Base-by-base conservation (phyloP, 768 basidiomycete species). In the Hydnomerulius pinastri region DNA sequence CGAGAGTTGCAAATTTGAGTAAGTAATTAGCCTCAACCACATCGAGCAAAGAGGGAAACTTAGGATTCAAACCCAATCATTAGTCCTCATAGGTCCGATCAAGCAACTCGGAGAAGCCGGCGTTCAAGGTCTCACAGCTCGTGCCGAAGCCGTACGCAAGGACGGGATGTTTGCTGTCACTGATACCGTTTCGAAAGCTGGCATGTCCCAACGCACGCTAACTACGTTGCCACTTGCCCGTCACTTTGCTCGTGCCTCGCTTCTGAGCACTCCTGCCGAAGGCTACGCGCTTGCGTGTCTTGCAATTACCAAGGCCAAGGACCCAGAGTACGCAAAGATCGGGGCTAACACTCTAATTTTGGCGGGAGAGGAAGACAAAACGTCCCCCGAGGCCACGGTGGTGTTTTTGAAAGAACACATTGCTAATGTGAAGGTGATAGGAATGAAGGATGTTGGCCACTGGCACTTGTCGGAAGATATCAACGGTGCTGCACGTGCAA, bases 391-490 rank as follows among this genome's bases (percentile, higher is more conserved):
- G n/a, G n/a, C n/a, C n/a, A n/a, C n/a, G n/a, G n/a, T n/a, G n/a
- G n/a, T n/a, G n/a, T n/a, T n/a, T n/a, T n/a, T n/a, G n/a, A n/a
- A n/a, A n/a, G n/a, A n/a, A n/a, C n/a, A n/a, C n/a, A n/a, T n/a
- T n/a, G n/a, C n/a, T n/a, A n/a, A n/a, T n/a, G n/a, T n/a, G n/a
- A n/a, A n/a, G n/a, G n/a, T n/a, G n/a, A n/a, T n/a, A n/a, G n/a
- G n/a, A n/a, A n/a, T n/a, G 6, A 30, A 27, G 40, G 11, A 28
- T 30, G 40, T 35, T 10, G 48, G 40, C 13, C 47, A 35, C 25
- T 49, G 33, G 46, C 46, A 56, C 24, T 20, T 50, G 10, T 43
- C 41, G 30, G 47, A 56, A 21, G 53, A 56, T 13, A 29, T 50
- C 4, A 32, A 50, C 13, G 47, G 39, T 32, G n/a, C n/a, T n/a